A percentile compares a stretch with the other conserved stretches of the same genome.
Conservation (phyloP, 371 early-diverging fungal species). For the Mortierella sp. region DNA sequence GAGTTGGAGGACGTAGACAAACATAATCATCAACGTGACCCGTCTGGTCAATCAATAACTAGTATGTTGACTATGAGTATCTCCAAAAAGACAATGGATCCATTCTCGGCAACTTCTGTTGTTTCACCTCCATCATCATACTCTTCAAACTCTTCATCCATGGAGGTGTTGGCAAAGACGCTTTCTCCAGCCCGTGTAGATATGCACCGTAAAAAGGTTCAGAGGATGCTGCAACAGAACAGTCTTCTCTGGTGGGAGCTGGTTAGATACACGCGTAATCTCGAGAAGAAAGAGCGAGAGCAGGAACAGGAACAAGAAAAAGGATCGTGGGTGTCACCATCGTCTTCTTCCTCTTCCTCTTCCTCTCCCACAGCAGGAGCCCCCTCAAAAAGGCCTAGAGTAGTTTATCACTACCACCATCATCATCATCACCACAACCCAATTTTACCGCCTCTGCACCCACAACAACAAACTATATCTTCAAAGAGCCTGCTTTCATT, state of each 20-base stretch:
- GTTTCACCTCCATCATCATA: slow-evolving; percentile 50
- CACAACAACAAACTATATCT: slow-evolving; percentile 35
- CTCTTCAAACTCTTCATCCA: slow-evolving; percentile 36
- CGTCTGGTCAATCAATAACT: neutral
- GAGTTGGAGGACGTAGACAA: neutral
- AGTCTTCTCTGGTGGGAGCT: slow-evolving; percentile 55
- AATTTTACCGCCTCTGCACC: slow-evolving; percentile 33
- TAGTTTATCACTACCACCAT: slow-evolving; percentile 33
- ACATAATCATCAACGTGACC: neutral
- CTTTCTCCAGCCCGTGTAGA: slow-evolving; percentile 32
- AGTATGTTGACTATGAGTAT: neutral
- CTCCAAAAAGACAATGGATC: neutral
- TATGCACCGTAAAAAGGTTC: slow-evolving; percentile 40
- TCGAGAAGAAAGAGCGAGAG: slow-evolving; percentile 42
- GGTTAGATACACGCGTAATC: slow-evolving; percentile 53
- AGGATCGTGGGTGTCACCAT: neutral
- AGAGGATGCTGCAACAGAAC: slow-evolving; percentile 53
- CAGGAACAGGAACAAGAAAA: slow-evolving; percentile 35
- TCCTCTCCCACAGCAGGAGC: neutral
- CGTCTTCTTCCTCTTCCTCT: neutral
- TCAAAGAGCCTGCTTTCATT: slow-evolving; percentile 10
- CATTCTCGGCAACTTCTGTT: slow-evolving; percentile 13
- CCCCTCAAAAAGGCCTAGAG: neutral
- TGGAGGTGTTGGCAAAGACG: slow-evolving; percentile 35
- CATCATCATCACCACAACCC: slow-evolving; percentile 43